phyloP scores from a whole-genome alignment of 2,329 filamentous ascomycete genomes.

The Fusarium decemcellulare region DNA sequence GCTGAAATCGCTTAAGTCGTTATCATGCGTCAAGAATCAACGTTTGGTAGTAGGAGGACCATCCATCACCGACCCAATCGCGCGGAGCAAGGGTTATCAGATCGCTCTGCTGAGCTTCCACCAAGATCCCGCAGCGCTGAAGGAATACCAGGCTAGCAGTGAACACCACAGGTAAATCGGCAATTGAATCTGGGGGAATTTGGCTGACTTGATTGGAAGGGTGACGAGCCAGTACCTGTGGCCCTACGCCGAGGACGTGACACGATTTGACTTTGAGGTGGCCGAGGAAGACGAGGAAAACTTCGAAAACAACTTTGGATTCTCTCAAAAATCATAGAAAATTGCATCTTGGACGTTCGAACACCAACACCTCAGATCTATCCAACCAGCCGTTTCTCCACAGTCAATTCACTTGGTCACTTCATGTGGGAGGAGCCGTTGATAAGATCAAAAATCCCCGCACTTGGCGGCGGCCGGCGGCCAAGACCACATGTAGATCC shows the following conservation, averaged over 20 bases:
- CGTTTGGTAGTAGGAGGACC: conserved; percentile 66
- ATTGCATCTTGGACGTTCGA: not conserved
- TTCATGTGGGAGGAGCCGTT: conserved; percentile 10
- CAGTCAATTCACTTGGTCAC: not conserved
- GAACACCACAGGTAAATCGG: conserved; percentile 64
- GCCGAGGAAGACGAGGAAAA: conserved; percentile 54
- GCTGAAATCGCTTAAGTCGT: conserved; percentile 62
- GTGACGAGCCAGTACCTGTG: conserved; percentile 66
- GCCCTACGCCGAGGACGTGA: conserved; percentile 67
- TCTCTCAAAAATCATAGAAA: not conserved
- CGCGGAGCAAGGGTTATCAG: conserved; percentile 67
- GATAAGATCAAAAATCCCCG: conserved; percentile 13
- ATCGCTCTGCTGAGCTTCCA: conserved; percentile 68
- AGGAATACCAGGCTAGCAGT: conserved; percentile 65
- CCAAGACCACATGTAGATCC: conserved; percentile 13
- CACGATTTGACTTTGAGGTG: conserved; percentile 69
- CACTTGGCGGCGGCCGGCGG: conserved; percentile 27
- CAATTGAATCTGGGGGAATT: fast-evolving
- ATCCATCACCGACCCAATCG: conserved; percentile 65
- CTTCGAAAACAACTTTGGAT: conserved; percentile 34
- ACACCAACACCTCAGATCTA: too few relatives aligned
- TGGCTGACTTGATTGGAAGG: conserved; percentile 48
- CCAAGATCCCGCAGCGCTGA: conserved; percentile 58
- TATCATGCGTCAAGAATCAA: conserved; percentile 63
- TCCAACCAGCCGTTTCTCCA: not conserved